These are phyloP conservation scores for Phaseolus lunatus DNA, from an alignment of 306 rosid species.

Conservation along the genomic window DNA sequence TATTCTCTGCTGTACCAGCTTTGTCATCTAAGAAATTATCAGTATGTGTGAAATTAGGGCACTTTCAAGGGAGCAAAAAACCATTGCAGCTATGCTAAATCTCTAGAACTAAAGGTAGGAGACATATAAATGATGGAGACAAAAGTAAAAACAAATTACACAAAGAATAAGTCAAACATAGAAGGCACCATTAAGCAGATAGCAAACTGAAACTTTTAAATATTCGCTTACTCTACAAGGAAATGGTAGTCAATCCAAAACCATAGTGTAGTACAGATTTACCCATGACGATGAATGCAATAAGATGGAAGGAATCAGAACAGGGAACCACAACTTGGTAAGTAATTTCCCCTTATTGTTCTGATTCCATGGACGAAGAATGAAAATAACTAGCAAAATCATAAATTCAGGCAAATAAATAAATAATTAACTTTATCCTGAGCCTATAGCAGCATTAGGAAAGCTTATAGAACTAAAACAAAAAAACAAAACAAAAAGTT, in stretches of 20 bases:
- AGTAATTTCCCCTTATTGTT: not conserved
- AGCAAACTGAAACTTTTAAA: slow-evolving; percentile 8
- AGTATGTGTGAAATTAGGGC: slow-evolving; percentile 32
- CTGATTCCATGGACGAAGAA: not conserved
- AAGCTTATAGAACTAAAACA: not conserved
- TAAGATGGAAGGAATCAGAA: not conserved
- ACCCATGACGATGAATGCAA: not conserved
- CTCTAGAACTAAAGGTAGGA: not conserved
- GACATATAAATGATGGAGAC: not conserved
- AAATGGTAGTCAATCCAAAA: not conserved
- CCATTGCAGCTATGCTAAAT: slow-evolving; percentile 8
- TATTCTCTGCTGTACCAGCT: slow-evolving; percentile 62
- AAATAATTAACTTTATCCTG: not conserved
- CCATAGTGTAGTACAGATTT: not conserved
- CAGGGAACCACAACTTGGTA: not conserved
- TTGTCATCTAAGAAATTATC: slow-evolving; percentile 63
- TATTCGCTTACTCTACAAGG: slow-evolving; percentile 13
- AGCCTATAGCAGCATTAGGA: not conserved
- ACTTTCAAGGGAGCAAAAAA: slow-evolving; percentile 33
- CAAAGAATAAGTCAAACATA: slow-evolving; percentile 20
- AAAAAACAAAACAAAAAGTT: not conserved
- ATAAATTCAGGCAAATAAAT: not conserved
- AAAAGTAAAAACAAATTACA: not conserved
- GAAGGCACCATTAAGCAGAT: not conserved
- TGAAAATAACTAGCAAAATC: not conserved